Conservation (phyloP, 2,329 filamentous ascomycete genomes). For the Periconia sp. region DNA sequence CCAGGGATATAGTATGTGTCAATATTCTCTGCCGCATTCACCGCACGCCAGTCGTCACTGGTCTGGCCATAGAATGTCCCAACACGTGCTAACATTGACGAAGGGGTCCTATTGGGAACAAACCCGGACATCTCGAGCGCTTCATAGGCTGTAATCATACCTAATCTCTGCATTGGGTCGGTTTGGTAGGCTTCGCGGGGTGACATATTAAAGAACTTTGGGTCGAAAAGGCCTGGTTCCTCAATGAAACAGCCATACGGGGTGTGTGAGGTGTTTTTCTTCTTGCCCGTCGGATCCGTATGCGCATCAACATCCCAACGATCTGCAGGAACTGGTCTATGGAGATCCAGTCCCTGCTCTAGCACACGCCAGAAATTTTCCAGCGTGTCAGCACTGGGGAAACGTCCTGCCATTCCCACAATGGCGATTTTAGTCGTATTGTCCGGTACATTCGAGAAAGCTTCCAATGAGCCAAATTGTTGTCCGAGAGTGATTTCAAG, state of each 20-base stretch:
- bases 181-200: conserved; percentile 27
- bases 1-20: conserved; percentile 59
- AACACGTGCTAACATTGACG: conserved; percentile 29
- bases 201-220: conserved; percentile 31
- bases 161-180: conserved; percentile 25
- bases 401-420: conserved; percentile 37
- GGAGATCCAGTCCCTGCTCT: conserved; percentile 25
- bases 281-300: conserved; percentile 8
- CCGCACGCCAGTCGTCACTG: conserved; percentile 32
- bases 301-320: conserved; percentile 30
- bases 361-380: conserved; percentile 36
- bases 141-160: conserved; percentile 27
- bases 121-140: conserved; percentile 28
- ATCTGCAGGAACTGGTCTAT: conserved; percentile 21
- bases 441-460: neutral
- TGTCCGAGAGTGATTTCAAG: neutral
- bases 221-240: conserved; percentile 28
- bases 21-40: conserved; percentile 38
- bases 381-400: conserved; percentile 26
- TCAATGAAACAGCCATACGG: conserved; percentile 22
- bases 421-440: conserved; percentile 23
- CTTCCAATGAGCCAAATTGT: neutral
- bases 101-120: conserved; percentile 29
- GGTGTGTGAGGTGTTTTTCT: conserved; percentile 2
- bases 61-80: conserved; percentile 38